Evolutionary conservation across 2,329 filamentous ascomycete genomes (phyloP).

Genomic region (Didymella exigua): DNA sequence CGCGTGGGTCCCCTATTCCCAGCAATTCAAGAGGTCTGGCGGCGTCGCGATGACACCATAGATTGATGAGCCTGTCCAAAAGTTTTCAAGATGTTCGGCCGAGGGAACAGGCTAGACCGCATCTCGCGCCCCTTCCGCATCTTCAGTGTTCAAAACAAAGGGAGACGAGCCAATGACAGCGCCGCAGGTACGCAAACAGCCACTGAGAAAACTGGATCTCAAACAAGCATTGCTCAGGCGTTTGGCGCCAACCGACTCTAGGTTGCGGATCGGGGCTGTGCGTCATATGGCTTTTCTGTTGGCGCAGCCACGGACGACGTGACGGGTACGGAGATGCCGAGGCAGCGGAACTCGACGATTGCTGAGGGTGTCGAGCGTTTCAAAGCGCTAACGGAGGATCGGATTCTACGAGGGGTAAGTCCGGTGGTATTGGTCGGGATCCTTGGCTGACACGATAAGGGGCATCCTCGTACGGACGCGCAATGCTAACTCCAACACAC

Average conservation of each 20-base stretch:
- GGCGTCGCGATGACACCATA: constrained; percentile 15
- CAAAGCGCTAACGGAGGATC: constrained; percentile 6
- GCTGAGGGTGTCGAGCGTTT: constrained; percentile 3
- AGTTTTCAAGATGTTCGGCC: constrained; percentile 15
- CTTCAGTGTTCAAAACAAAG: background rate
- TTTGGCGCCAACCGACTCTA: constrained; percentile 1
- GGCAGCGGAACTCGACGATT: constrained; percentile 4
- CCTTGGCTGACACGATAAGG: constrained; percentile 1
- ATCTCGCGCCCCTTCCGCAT: background rate
- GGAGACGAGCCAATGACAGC: constrained; percentile 2
- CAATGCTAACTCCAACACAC: background rate
- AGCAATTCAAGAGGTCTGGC: constrained; percentile 3
- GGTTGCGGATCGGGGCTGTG: constrained; percentile 11
- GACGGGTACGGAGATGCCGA: constrained; percentile 11
- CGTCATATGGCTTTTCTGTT: constrained; percentile 5
- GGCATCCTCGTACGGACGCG: background rate
- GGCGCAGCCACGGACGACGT: constrained; percentile 1
- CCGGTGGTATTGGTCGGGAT: background rate
- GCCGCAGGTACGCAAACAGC: background rate
- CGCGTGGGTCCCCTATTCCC: constrained; percentile 13
- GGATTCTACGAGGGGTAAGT: background rate
- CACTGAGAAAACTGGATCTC: constrained; percentile 12
- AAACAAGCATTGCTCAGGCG: constrained; percentile 11
- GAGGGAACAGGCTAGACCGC: constrained; percentile 6
- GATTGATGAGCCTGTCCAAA: constrained; percentile 8